Evolutionary conservation across 108 stramenopile species (phyloP).

Genomic region (Cyclotella distinguenda): DNA sequence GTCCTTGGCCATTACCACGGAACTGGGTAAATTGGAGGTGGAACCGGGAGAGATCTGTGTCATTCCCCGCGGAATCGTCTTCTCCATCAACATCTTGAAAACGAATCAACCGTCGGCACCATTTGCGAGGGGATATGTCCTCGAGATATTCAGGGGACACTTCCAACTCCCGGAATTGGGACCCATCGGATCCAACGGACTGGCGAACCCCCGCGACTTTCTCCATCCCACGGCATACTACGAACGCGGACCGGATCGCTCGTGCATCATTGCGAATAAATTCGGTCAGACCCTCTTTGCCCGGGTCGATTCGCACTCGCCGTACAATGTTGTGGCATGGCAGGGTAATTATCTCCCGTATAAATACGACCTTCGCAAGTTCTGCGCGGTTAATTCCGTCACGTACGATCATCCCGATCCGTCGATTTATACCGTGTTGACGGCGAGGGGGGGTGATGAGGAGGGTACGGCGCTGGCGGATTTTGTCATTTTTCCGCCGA

Average conservation of each 20-base stretch:
- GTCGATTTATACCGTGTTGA: slow-evolving; percentile 91
- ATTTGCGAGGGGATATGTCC: slow-evolving; percentile 82
- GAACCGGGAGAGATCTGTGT: slow-evolving; percentile 81
- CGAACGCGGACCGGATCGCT: too few relatives aligned
- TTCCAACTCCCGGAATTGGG: slow-evolving; percentile 91
- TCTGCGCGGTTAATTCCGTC: slow-evolving; percentile 88
- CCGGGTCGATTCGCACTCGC: slow-evolving; percentile 59
- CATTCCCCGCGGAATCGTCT: slow-evolving; percentile 86
- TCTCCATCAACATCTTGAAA: slow-evolving; percentile 58
- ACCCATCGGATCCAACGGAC: slow-evolving; percentile 92
- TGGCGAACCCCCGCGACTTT: slow-evolving; percentile 94
- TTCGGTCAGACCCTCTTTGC: slow-evolving; percentile 71
- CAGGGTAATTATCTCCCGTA: slow-evolving; percentile 92
- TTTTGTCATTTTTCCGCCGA: slow-evolving; percentile 93
- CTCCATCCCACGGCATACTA: slow-evolving; percentile 76
- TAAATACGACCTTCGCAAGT: slow-evolving; percentile 86
- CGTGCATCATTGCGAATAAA: slow-evolving; percentile 64
- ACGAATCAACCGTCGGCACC: slow-evolving; percentile 7
- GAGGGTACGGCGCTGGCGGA: slow-evolving; percentile 87
- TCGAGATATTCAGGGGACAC: slow-evolving; percentile 87
- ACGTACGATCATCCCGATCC: slow-evolving; percentile 94
- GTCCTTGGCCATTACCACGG: slow-evolving; percentile 72
- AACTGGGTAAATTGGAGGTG: slow-evolving; percentile 74
- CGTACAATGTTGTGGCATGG: slow-evolving; percentile 95
- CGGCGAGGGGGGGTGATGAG: slow-evolving; percentile 67